These are phyloP conservation scores for Populus simonii DNA, from an alignment of 345 rosid species.

Conservation along the genomic window DNA sequence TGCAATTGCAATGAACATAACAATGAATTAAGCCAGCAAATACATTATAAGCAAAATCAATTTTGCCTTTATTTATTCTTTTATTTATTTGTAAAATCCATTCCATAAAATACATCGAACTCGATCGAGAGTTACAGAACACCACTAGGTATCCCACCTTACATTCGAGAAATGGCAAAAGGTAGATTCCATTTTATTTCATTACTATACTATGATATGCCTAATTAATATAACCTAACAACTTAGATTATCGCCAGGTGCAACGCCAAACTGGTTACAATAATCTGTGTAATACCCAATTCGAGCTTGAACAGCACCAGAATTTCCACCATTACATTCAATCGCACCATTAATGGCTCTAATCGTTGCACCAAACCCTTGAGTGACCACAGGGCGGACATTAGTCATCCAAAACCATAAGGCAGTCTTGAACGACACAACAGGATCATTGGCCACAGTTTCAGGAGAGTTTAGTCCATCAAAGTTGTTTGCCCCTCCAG, in stretches of 20 bases:
- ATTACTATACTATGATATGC: no score
- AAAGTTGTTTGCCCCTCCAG: conserved; percentile 35
- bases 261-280: conserved; percentile 43
- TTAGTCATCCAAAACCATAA: conserved; percentile 47
- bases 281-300: conserved; percentile 35
- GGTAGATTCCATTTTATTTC: no score
- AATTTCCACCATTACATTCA: neutral
- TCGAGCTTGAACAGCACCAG: conserved; percentile 12
- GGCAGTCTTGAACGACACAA: conserved; percentile 42
- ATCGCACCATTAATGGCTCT: conserved; percentile 42
- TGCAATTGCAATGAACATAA: no score
- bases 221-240: no score
- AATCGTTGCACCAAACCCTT: conserved; percentile 55
- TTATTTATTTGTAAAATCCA: no score
- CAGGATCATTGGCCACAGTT: conserved; percentile 36
- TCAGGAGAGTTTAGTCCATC: conserved; percentile 43
- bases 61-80: no score
- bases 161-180: no score
- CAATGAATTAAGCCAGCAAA: no score
- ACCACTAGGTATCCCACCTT: no score
- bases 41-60: no score
- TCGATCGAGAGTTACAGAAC: no score
- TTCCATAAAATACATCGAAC: no score
- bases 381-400: conserved; percentile 32
- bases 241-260: neutral